Base-by-base conservation (phyloP, 805 yeast genomes). In the Cyberlindnera xylosilytica region DNA sequence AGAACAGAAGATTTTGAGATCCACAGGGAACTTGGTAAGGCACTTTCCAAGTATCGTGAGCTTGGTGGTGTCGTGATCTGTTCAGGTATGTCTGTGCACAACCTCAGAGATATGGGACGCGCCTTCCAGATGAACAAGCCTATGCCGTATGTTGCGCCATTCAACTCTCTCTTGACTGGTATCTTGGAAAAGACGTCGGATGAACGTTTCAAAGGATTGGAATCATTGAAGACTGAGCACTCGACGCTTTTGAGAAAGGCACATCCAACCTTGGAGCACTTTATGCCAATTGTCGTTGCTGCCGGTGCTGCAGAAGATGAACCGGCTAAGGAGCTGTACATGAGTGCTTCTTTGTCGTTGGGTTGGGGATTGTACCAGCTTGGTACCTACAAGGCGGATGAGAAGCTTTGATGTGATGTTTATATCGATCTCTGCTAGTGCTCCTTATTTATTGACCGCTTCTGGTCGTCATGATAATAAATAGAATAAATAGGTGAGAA, bases 71-170 rank as follows among this genome's bases (percentile, higher is more conserved):
- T 78, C 42, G 64, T 86, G 3, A 59, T 86, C 4, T 73, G 79
- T 41, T 82, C 90, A 1, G 95, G 95, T 4, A 82, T 83, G 86
- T 70, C 87, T 6, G 93, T 84, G 18, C 95, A 86, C 61, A 87
- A 86, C 55, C 67, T 86, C 33, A 49, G 78, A 28, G 89, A 83
- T 44, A 36, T 78, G 18, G 67, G 76, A 2, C 59, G 68, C 34
- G 41, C 51, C 13, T 37, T 48, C 20, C 43, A 44, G 27, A 49
- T 49, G 4, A 54, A 51, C 5, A 50, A 48, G 13, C 48, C 64
- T 1, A 39, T 69, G 42, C 75, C 81, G 4, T 84, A 83, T 56
- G 76, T 65, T 6, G 57, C 60, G 28, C 70, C 72, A 26, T 84
- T 85, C 62, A 78, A 78, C 50, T 50, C 59, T 3, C 44, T 75